Base-by-base conservation (phyloP, 495 filamentous ascomycete species). In the Xylaria sp. region DNA sequence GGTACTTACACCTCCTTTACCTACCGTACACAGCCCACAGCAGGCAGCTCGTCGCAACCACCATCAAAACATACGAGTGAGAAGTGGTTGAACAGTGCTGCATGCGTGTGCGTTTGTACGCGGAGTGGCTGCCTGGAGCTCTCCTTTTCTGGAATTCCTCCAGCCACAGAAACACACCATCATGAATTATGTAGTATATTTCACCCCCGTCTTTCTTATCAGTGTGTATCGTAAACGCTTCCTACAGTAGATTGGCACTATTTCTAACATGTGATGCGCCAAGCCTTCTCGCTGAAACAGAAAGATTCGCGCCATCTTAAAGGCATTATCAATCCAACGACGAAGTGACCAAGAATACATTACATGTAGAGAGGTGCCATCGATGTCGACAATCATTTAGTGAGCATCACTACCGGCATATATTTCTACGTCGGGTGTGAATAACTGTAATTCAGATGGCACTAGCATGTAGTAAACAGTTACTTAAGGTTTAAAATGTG, bases 261-360 rank as follows among this genome's bases (percentile, higher is more conserved):
- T 53, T 9, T 61, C 31, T 69, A 40, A 43, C 67, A 69, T 69
- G 67, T 69, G 67, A 69, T 62, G 44, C 57, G 67, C 67, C 67
- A 69, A 69, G 67, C 67, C 43, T 55, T 52, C n/a, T 43, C 21
- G 31, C 48, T 67, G 29, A 67, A 67, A 67, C 48, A 52, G 35
- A 63, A 62, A 62, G 40, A 19, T 24, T 66, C 19, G 40, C 40
- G 19, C 50, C 12, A 29, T 53, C 21, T 53, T 29, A 11, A n/a
- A 31, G 26, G 26, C 26, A 31, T 55, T 31, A 62, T 43, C 59
- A 61, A 35, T 41, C n/a, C 17, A 41, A 62, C n/a, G 37, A 26
- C 59, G 1, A 61, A 29, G 19, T n/a, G 19, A 21, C 15, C 5
- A 33, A 17, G 5, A 19, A 58, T n/a, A n/a, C n/a, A n/a, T n/a